Conservation (phyloP, 192 early-diverging fungal species). For the Linderina pennispora region DNA sequence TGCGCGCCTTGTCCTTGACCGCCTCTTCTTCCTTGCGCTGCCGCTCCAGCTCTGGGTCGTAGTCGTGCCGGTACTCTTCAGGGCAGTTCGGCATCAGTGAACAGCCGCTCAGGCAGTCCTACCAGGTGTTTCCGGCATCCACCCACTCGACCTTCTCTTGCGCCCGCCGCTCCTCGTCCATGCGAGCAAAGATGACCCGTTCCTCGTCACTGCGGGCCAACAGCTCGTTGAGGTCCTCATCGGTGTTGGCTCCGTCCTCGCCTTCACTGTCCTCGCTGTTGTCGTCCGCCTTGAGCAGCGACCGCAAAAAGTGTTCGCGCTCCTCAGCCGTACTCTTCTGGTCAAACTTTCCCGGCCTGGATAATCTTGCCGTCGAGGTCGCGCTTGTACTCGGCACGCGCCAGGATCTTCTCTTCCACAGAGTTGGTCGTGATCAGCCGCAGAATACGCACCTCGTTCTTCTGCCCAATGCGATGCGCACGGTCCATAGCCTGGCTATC, state of each 20-base stretch:
- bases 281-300: constrained; percentile 67
- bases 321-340: constrained; percentile 91
- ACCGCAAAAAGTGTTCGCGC: constrained; percentile 83
- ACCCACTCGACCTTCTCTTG: constrained; percentile 50
- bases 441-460: constrained; percentile 94
- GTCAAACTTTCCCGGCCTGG: constrained; percentile 99
- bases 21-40: constrained; percentile 47
- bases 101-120: constrained; percentile 71
- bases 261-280: constrained; percentile 49
- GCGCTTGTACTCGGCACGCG: constrained; percentile 90
- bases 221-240: constrained; percentile 91
- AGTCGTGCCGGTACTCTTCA: constrained; percentile 66
- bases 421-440: constrained; percentile 86
- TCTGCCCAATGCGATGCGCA: constrained; percentile 99
- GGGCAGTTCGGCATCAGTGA: constrained; percentile 83
- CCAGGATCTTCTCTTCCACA: constrained; percentile 91
- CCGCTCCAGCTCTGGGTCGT: constrained; percentile 48
- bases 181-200: constrained; percentile 46
- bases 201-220: constrained; percentile 85
- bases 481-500: constrained; percentile 99
- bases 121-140: constrained; percentile 50
- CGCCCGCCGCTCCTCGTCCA: constrained; percentile 49
- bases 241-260: constrained; percentile 67
- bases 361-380: constrained; percentile 98
- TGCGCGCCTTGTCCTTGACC: constrained; percentile 64